Evolutionary conservation across 805 yeast species (phyloP).

Genomic region (Ogataea dorogensis): DNA sequence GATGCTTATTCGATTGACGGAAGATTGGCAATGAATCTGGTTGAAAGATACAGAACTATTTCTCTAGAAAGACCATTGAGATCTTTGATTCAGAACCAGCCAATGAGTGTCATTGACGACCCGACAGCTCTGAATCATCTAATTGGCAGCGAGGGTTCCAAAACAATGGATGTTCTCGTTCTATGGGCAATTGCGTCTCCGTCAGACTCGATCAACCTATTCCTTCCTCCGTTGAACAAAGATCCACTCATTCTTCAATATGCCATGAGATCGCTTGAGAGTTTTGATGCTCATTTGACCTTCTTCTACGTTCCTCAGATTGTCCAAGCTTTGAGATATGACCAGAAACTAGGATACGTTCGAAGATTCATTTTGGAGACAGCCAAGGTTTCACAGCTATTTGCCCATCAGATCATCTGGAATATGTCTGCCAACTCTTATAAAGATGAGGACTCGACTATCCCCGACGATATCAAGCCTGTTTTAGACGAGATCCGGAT

Average conservation of each 20-base stretch:
- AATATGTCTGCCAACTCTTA: slow-evolving; percentile 92
- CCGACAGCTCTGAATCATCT: slow-evolving; percentile 61
- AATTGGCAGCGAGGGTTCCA: slow-evolving; percentile 26
- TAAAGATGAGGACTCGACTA: slow-evolving; percentile 81
- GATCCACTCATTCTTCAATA: slow-evolving; percentile 76
- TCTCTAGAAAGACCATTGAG: slow-evolving; percentile 41
- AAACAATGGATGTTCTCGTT: slow-evolving; percentile 22
- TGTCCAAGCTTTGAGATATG: slow-evolving; percentile 88
- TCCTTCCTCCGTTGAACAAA: slow-evolving; percentile 68
- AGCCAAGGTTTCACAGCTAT: slow-evolving; percentile 83
- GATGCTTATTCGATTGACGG: slow-evolving; percentile 70
- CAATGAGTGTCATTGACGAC: slow-evolving; percentile 54
- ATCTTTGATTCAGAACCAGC: slow-evolving; percentile 49
- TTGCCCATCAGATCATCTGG: slow-evolving; percentile 98
- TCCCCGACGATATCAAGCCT: slow-evolving; percentile 83
- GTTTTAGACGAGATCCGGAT: slow-evolving; percentile 69
- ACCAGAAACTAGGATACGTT: slow-evolving; percentile 71
- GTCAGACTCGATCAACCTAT: slow-evolving; percentile 77
- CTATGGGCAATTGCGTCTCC: slow-evolving; percentile 82
- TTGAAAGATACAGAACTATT: slow-evolving; percentile 50
- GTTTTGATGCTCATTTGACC: slow-evolving; percentile 81
- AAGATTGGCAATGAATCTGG: slow-evolving; percentile 66
- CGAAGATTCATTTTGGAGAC: slow-evolving; percentile 88
- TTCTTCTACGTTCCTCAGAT: slow-evolving; percentile 98
- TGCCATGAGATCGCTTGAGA: slow-evolving; percentile 84